phyloP scores from a whole-genome alignment of 1,284 basidiomycete species.

The Porogramme epimiltina region DNA sequence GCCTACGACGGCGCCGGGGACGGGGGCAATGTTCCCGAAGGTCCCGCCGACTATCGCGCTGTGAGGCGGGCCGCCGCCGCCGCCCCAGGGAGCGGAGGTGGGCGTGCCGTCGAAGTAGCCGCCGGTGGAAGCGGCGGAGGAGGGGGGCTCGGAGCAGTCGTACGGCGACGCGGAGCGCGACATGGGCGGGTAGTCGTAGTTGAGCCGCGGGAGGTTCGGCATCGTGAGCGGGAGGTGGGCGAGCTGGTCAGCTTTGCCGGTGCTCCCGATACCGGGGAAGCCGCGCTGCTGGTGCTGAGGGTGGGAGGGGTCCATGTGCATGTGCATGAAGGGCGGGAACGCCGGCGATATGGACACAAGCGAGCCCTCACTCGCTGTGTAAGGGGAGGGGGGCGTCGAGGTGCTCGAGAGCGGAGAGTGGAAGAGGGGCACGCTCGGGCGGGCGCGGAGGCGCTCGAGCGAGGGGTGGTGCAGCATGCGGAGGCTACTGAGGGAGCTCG shows the following conservation, averaged over 20 bases:
- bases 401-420: conserved; percentile 20
- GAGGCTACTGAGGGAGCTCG: conserved; percentile 19
- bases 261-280: no score
- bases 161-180: conserved; percentile 15
- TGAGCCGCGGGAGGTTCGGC: conserved; percentile 14
- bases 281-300: background rate
- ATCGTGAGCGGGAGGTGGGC: conserved; percentile 16
- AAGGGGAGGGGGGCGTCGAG: conserved; percentile 17
- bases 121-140: conserved; percentile 8
- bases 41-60: background rate
- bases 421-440: conserved; percentile 17
- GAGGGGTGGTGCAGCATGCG: conserved; percentile 22
- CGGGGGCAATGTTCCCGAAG: background rate
- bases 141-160: conserved; percentile 9
- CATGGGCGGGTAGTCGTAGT: conserved; percentile 12
- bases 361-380: conserved; percentile 7
- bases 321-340: conserved; percentile 4
- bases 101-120: conserved; percentile 13
- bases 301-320: background rate
- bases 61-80: background rate
- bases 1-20: background rate
- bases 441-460: conserved; percentile 16
- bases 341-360: conserved; percentile 5
- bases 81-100: background rate
- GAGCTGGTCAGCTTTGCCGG: conserved; percentile 16